These are phyloP conservation scores for Jackrogersella minutella DNA, from an alignment of 495 filamentous ascomycete genomes.

Conservation along the genomic window DNA sequence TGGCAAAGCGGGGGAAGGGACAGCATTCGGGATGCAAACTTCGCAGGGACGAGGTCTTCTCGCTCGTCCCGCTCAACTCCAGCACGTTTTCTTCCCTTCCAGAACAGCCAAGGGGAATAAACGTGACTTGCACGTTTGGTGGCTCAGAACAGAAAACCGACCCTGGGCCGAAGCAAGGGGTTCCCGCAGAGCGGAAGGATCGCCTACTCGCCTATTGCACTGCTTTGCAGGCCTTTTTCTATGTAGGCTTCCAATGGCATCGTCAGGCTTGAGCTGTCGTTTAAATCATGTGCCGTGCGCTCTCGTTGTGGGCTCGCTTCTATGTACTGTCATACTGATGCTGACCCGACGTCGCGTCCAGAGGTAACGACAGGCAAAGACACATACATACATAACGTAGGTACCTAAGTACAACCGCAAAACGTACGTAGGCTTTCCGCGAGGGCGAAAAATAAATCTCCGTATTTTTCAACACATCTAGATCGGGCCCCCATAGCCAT, in stretches of 20 bases:
- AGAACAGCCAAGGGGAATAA: conserved; percentile 4
- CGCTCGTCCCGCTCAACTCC: neutral
- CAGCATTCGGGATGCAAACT: conserved; percentile 8
- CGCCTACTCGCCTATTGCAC: neutral
- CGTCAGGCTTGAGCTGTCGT: neutral
- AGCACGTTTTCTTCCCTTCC: neutral
- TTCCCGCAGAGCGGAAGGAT: neutral
- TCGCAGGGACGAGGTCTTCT: conserved; percentile 16
- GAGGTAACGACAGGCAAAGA: neutral
- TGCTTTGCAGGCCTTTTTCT: neutral
- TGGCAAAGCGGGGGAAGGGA: neutral
- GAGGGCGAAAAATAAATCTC: conserved; percentile 25
- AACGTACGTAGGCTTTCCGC: neutral
- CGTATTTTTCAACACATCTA: conserved; percentile 24
- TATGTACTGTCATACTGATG: neutral
- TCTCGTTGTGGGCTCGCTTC: neutral
- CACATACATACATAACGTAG: neutral
- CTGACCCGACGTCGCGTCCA: conserved; percentile 3
- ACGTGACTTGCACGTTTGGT: neutral
- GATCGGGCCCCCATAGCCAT: conserved; percentile 2
- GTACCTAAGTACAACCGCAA: neutral
- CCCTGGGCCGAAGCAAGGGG: neutral
- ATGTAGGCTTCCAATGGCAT: no score
- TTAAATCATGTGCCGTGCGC: conserved; percentile 3
- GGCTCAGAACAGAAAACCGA: neutral